phyloP scores from a whole-genome alignment of 371 early-diverging fungal species.

The Apophysomyces trapeziformis region DNA sequence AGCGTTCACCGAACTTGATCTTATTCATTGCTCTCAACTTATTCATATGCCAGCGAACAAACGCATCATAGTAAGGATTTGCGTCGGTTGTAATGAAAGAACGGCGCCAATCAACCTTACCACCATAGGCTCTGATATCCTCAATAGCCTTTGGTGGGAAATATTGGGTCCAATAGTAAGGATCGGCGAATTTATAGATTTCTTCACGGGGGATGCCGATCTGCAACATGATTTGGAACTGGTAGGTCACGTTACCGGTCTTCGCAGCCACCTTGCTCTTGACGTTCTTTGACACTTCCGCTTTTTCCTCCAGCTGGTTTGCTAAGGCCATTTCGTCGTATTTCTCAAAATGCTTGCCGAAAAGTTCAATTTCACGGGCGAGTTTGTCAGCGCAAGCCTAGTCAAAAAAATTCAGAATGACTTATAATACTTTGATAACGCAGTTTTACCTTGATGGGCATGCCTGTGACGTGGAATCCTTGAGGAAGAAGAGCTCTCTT shows the following conservation, averaged over 20 bases:
- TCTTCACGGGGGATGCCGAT: constrained; percentile 92
- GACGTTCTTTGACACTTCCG: constrained; percentile 66
- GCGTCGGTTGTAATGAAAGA: constrained; percentile 99
- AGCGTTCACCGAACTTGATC: constrained; percentile 98
- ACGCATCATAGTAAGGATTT: constrained; percentile 99
- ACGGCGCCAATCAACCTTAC: constrained; percentile 98
- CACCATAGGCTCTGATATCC: constrained; percentile 89
- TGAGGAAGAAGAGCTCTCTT: constrained; percentile 97
- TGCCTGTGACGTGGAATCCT: constrained; percentile 99
- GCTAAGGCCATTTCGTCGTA: constrained; percentile 55
- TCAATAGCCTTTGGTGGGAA: constrained; percentile 92
- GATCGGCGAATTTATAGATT: constrained; percentile 95
- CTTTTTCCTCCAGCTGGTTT: constrained; percentile 52
- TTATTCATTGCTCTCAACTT: constrained; percentile 82
- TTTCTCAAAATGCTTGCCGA: constrained; percentile 83
- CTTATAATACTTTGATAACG: background rate
- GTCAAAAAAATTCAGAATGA: background rate
- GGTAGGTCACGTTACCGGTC: constrained; percentile 84
- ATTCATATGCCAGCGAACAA: constrained; percentile 99
- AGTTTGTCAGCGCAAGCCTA: constrained; percentile 99
- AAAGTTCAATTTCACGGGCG: constrained; percentile 91
- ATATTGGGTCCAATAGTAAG: constrained; percentile 95
- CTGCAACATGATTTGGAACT: constrained; percentile 95
- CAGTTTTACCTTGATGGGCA: constrained; percentile 97
- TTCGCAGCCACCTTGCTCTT: constrained; percentile 92